These are phyloP conservation scores for Colletotrichum coccodes DNA, from an alignment of 2,329 filamentous ascomycete species.

Conservation along the genomic window DNA sequence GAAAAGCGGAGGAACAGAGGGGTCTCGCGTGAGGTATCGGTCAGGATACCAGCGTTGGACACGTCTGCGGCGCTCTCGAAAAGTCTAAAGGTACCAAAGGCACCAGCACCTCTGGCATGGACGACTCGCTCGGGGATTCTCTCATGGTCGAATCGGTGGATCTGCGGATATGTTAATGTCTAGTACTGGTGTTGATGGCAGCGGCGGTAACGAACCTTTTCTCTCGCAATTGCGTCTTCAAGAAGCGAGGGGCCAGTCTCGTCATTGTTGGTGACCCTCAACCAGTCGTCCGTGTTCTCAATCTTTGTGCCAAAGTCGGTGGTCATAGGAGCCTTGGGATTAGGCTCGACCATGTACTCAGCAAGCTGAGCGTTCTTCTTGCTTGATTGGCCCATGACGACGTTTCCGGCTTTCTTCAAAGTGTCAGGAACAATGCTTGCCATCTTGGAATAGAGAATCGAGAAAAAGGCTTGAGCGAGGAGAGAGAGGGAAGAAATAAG, in stretches of 20 bases:
- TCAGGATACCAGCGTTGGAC: slow-evolving; percentile 71
- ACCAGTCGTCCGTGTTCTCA: slow-evolving; percentile 80
- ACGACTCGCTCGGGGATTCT: slow-evolving; percentile 71
- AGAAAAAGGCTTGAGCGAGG: neutral
- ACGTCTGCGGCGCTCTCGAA: slow-evolving; percentile 71
- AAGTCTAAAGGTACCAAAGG: slow-evolving; percentile 58
- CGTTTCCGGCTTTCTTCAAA: slow-evolving; percentile 51
- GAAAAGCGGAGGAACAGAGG: slow-evolving; percentile 80
- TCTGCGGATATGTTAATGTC: slow-evolving; percentile 71
- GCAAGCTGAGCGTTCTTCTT: slow-evolving; percentile 72
- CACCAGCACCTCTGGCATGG: slow-evolving; percentile 69
- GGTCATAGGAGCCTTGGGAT: slow-evolving; percentile 70
- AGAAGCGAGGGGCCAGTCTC: slow-evolving; percentile 74
- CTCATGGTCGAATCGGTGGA: slow-evolving; percentile 77
- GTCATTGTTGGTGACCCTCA: slow-evolving; percentile 71
- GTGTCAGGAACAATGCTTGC: slow-evolving; percentile 41
- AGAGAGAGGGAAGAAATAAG: neutral
- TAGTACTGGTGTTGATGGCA: slow-evolving; percentile 1
- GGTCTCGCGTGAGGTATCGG: slow-evolving; percentile 74
- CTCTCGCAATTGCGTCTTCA: slow-evolving; percentile 77
- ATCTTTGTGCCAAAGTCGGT: slow-evolving; percentile 83
- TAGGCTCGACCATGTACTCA: slow-evolving; percentile 66
- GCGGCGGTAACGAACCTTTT: slow-evolving; percentile 65
- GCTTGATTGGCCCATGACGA: slow-evolving; percentile 51
- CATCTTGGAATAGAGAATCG: neutral